Conservation (phyloP, 1,139 yeast genomes). For the Saccharomycopsis hybrid region DNA sequence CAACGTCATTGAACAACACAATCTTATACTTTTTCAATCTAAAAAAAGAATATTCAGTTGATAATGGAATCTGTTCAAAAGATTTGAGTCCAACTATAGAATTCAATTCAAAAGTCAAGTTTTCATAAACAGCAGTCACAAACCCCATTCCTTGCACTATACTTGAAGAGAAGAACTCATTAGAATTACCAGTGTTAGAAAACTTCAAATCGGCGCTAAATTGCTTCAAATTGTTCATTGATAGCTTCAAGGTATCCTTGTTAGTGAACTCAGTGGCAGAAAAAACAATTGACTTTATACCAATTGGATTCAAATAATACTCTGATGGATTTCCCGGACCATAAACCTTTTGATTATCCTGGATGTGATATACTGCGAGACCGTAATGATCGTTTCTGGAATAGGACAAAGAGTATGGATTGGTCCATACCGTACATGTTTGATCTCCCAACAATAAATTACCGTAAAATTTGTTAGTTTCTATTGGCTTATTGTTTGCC, state of each 20-base stretch:
- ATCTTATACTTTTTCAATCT: constrained; percentile 35
- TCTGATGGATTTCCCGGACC: constrained; percentile 47
- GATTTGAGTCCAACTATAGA: constrained; percentile 61
- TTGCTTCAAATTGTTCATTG: constrained; percentile 28
- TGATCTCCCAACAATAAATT: constrained; percentile 67
- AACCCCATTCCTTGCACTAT: constrained; percentile 69
- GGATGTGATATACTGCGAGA: constrained; percentile 62
- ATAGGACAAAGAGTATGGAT: constrained; percentile 76
- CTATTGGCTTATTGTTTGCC: constrained; percentile 39
- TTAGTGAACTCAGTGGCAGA: constrained; percentile 30
- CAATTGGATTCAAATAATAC: constrained; percentile 31
- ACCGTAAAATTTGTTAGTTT: constrained; percentile 81
- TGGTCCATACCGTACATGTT: constrained; percentile 54
- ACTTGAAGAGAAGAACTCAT: constrained; percentile 28
- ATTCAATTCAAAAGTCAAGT: constrained; percentile 46
- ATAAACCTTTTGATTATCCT: constrained; percentile 51
- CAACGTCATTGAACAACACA: constrained; percentile 33
- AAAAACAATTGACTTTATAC: constrained; percentile 27
- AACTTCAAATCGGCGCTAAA: constrained; percentile 26
- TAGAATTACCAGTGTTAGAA: constrained; percentile 24
- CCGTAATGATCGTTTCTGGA: constrained; percentile 41
- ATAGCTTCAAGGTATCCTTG: constrained; percentile 18
- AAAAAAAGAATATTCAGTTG: constrained; percentile 7
- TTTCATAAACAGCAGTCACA: constrained; percentile 53
- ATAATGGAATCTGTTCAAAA: constrained; percentile 28